Conservation (phyloP, 164 flowering plant genomes). For the Kalanchoe fedtschenkoi region DNA sequence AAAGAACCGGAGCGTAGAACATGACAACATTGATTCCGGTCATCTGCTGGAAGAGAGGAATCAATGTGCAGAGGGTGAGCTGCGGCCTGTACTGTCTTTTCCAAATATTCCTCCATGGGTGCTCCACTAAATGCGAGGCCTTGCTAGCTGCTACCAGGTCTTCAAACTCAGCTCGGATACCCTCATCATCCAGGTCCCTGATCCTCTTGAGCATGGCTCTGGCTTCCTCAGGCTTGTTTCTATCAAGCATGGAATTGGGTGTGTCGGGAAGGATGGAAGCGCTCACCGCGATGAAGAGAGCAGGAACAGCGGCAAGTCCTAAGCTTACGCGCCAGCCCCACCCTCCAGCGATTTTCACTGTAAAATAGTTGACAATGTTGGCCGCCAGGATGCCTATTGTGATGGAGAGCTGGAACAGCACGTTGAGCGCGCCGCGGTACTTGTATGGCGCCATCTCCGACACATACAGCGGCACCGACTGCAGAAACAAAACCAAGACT, state of each 20-base stretch:
- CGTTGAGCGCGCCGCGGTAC: conserved; percentile 54
- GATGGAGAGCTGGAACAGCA: conserved; percentile 42
- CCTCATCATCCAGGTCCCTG: conserved; percentile 44
- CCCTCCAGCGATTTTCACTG: neutral
- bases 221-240: conserved; percentile 37
- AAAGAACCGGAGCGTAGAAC: conserved; percentile 77
- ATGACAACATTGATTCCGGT: conserved; percentile 79
- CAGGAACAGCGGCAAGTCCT: neutral
- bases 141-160: conserved; percentile 61
- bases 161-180: conserved; percentile 35
- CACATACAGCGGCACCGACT: conserved; percentile 68
- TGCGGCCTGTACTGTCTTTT: conserved; percentile 61
- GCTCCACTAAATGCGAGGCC: conserved; percentile 36
- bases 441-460: conserved; percentile 68
- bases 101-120: conserved; percentile 57
- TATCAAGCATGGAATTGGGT: conserved; percentile 75
- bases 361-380: neutral
- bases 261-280: conserved; percentile 64
- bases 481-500: conserved; percentile 11
- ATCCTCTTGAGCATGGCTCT: conserved; percentile 25
- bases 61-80: conserved; percentile 44
- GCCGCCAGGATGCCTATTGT: conserved; percentile 24
- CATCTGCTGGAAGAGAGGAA: conserved; percentile 71
- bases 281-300: neutral
- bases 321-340: conserved; percentile 1